Base-by-base conservation (phyloP, 306 rosid species). In the Trichosanthes cucumerina region DNA sequence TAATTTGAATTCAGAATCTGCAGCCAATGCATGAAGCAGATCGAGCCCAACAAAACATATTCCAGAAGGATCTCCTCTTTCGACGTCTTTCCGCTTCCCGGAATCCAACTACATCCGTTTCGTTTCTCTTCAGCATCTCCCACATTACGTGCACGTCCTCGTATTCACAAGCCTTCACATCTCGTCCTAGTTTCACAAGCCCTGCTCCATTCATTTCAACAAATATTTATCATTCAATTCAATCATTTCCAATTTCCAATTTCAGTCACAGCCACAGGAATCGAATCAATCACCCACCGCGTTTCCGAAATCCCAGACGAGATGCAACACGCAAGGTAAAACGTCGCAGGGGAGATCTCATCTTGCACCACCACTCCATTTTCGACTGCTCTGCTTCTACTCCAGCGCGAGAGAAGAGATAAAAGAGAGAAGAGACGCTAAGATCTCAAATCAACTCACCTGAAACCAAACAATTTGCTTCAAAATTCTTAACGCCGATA, bases 101-200 rank as follows among this genome's bases (percentile, higher is more conserved):
- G 64, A 9, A 68, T 33, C 58, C 69, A 53, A 49, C 68, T 1
- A 43, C 34, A 78, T 90, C 86, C 11, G 85, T 74, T 76, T 90
- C 91, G 15, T 79, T 88, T 83, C 84, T 82, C 54, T 85, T 85
- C 79, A 92, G 86, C 80, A 94, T 94, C 79, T 89, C 92, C 98
- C 98, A 94, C 98, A 92, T 90, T 77, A 92, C 91, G 15, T 78
- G 93, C 84, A 94, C 92, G 72, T 94, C 98, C 28, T 89, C 90
- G 34, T 94, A 89, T 66, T 92, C 87, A 50, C 96, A 90, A 7
- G 91, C 81, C 68, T 81, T 87, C 80, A 94, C 90, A 75, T 94
- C 97, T 24, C 78, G 81, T 9, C 85, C 80, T 41, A 93, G 86
- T 82, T 88, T 89, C 80, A 81, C 53, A 4, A 89, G 33, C 41